A percentile compares a stretch with the other conserved stretches of the same genome.
These are phyloP conservation scores for Claviceps arundinis DNA, from an alignment of 2,329 filamentous ascomycete species.

Conservation along the genomic window DNA sequence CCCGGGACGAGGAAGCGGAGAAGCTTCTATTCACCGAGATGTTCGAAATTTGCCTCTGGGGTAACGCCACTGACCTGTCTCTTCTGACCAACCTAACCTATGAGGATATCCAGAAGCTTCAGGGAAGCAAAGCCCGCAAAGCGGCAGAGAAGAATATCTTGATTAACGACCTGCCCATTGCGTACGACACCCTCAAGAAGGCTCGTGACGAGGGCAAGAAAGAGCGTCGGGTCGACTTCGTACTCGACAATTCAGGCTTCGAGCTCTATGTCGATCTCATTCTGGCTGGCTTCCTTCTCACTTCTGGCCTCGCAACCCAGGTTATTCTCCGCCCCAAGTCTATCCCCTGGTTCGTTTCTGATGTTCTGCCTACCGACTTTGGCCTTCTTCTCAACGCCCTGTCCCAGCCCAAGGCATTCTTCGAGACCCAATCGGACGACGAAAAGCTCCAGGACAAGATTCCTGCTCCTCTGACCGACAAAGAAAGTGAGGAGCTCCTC, in stretches of 20 bases:
- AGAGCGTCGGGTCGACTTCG: slow-evolving; percentile 76
- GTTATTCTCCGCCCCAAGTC: slow-evolving; percentile 86
- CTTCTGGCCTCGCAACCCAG: slow-evolving; percentile 70
- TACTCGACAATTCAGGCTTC: slow-evolving; percentile 94
- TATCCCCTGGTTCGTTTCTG: slow-evolving; percentile 97
- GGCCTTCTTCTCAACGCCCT: slow-evolving; percentile 67
- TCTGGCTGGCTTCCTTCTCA: slow-evolving; percentile 78
- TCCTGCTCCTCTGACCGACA: slow-evolving; percentile 49
- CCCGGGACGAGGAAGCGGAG: slow-evolving; percentile 53
- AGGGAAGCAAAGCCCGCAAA: slow-evolving; percentile 78
- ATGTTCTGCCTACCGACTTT: slow-evolving; percentile 82
- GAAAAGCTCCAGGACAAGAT: slow-evolving; percentile 41
- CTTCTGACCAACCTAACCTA: slow-evolving; percentile 82
- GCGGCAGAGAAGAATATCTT: slow-evolving; percentile 83
- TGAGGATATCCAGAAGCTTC: slow-evolving; percentile 92
- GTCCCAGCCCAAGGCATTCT: slow-evolving; percentile 66
- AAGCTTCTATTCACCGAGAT: slow-evolving; percentile 77
- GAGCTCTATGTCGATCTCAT: slow-evolving; percentile 94
- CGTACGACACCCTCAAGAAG: slow-evolving; percentile 55
- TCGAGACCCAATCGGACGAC: slow-evolving; percentile 60
- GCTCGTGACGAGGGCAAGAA: slow-evolving; percentile 49
- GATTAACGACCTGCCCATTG: slow-evolving; percentile 65
- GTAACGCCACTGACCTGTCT: slow-evolving; percentile 88
- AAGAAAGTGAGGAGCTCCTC: slow-evolving; percentile 52
- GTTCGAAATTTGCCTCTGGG: slow-evolving; percentile 95